Evolutionary conservation across 495 filamentous ascomycete genomes (phyloP).

Genomic region (Evansstolkia leycettana): DNA sequence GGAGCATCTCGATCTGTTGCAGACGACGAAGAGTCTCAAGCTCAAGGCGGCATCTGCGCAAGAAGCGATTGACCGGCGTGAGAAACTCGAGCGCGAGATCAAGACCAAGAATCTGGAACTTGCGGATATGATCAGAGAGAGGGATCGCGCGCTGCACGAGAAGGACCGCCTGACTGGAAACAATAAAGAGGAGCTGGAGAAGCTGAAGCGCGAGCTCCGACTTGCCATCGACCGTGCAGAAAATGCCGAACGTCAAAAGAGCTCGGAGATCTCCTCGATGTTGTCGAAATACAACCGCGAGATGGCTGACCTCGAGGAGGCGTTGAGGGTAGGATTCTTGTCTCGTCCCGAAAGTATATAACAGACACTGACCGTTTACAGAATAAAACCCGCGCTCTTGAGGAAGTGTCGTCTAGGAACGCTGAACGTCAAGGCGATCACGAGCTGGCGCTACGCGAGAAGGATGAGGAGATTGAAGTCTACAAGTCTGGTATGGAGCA

Average conservation of each 20-base stretch:
- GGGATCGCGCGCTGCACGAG: conserved; percentile 90
- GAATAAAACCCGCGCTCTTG: conserved; percentile 75
- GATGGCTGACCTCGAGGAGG: conserved; percentile 90
- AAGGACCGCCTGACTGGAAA: conserved; percentile 72
- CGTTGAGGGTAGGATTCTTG: conserved; percentile 48
- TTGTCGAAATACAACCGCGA: conserved; percentile 92
- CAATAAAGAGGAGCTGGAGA: conserved; percentile 89
- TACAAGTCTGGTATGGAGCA: conserved; percentile 97
- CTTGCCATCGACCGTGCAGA: conserved; percentile 88
- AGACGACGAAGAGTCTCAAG: conserved; percentile 92
- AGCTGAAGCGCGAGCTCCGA: conserved; percentile 89
- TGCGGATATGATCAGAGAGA: conserved; percentile 95
- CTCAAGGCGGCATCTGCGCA: conserved; percentile 93
- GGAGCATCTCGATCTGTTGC: conserved; percentile 87
- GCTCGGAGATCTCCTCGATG: conserved; percentile 86
- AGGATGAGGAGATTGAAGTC: conserved; percentile 94
- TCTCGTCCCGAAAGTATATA: background rate
- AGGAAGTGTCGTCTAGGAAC: conserved; percentile 67
- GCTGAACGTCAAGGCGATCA: conserved; percentile 76
- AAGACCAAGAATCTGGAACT: conserved; percentile 98
- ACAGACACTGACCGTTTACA: conserved; percentile 17
- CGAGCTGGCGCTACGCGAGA: conserved; percentile 70
- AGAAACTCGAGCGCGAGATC: conserved; percentile 91
- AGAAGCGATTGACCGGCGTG: conserved; percentile 87
- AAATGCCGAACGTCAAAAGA: conserved; percentile 84